Conservation (phyloP, 305 asterid species). For the Rubia tinctorum region DNA sequence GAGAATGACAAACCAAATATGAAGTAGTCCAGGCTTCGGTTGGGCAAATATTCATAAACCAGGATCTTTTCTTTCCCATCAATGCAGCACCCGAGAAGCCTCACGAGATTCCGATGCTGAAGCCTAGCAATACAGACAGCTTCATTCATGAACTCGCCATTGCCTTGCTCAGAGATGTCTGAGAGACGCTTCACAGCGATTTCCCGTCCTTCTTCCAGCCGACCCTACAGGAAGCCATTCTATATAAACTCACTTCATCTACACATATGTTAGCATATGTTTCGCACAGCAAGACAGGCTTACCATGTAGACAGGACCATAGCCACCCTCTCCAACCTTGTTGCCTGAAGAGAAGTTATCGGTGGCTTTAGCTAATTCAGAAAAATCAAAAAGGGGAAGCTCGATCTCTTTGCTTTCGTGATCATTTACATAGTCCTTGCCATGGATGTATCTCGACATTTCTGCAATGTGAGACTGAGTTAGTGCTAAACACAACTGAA, state of each 20-base stretch:
- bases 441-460: neutral
- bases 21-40: constrained; percentile 32
- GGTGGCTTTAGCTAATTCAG: constrained; percentile 20
- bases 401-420: constrained; percentile 8
- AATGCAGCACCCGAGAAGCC: constrained; percentile 40
- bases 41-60: constrained; percentile 39
- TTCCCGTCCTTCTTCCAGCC: constrained; percentile 20
- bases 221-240: constrained; percentile 15
- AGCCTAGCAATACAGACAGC: constrained; percentile 32
- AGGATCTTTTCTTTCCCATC: constrained; percentile 34
- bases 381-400: constrained; percentile 21
- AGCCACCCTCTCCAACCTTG: constrained; percentile 22
- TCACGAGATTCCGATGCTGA: constrained; percentile 43
- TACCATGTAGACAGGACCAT: constrained; percentile 19
- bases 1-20: neutral
- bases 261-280: too few species aligned
- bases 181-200: constrained; percentile 28
- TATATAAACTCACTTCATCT: neutral
- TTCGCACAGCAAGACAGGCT: neutral
- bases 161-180: constrained; percentile 14
- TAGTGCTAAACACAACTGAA: too few species aligned
- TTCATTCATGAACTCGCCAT: constrained; percentile 41
- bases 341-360: constrained; percentile 21
- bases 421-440: neutral
- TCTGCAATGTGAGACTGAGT: too few species aligned